These are phyloP conservation scores for Ceratobasidium papillatum DNA, from an alignment of 1,284 basidiomycete genomes.

Conservation along the genomic window DNA sequence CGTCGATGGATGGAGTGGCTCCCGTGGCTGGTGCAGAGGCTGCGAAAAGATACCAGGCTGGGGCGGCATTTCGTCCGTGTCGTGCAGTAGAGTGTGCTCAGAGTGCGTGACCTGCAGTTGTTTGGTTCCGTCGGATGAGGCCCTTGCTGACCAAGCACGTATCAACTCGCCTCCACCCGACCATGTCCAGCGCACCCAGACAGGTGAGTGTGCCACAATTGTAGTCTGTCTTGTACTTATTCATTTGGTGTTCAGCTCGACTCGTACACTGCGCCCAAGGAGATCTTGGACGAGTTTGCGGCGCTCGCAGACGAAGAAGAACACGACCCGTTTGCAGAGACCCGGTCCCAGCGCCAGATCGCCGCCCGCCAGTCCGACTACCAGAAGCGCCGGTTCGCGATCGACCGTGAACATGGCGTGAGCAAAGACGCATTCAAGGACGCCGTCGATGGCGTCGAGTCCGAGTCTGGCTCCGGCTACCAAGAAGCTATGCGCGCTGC, in stretches of 20 bases:
- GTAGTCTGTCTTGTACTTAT: not conserved
- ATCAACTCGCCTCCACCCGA: constrained; percentile 26
- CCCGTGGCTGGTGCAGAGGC: not conserved
- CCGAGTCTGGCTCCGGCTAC: constrained; percentile 84
- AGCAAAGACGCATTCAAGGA: constrained; percentile 81
- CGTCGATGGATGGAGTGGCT: constrained; percentile 38
- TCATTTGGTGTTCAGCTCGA: constrained; percentile 63
- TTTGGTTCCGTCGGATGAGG: constrained; percentile 36
- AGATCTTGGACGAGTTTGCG: constrained; percentile 93
- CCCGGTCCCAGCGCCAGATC: constrained; percentile 91
- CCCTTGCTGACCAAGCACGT: constrained; percentile 15
- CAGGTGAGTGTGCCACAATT: constrained; percentile 15
- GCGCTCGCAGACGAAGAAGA: constrained; percentile 91
- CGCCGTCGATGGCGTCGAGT: constrained; percentile 64
- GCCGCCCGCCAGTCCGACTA: constrained; percentile 95
- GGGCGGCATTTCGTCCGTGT: constrained; percentile 25
- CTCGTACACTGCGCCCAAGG: constrained; percentile 92
- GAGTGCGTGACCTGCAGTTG: not conserved
- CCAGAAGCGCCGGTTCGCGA: constrained; percentile 89
- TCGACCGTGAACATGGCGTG: constrained; percentile 57
- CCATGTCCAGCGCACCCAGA: constrained; percentile 36
- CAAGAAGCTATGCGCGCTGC: constrained; percentile 96
- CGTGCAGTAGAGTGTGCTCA: not conserved
- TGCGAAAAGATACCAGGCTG: constrained; percentile 31
- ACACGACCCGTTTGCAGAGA: constrained; percentile 93